These are phyloP conservation scores for Ganoderma lingzhi DNA, from an alignment of 1,284 basidiomycete genomes.

Conservation along the genomic window DNA sequence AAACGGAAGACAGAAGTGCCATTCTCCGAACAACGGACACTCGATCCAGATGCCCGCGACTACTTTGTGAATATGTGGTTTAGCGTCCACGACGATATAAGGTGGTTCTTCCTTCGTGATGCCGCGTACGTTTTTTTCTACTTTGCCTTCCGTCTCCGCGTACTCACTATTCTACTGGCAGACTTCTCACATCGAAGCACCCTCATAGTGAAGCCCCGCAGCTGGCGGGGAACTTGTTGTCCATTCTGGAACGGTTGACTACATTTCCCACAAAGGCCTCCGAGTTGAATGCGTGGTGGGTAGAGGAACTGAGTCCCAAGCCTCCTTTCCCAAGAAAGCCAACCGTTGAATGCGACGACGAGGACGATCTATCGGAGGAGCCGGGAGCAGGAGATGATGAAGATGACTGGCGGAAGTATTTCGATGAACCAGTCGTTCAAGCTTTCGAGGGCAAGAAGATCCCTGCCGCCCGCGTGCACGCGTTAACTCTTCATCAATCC, in stretches of 20 bases:
- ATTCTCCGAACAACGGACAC: conserved; percentile 41
- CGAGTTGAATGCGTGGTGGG: conserved; percentile 90
- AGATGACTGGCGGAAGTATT: conserved; percentile 85
- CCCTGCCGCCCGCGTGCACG: conserved; percentile 59
- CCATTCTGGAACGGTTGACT: conserved; percentile 78
- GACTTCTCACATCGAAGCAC: conserved; percentile 34
- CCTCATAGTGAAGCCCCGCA: conserved; percentile 48
- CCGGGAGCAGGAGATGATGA: conserved; percentile 50
- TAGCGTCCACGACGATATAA: conserved; percentile 87
- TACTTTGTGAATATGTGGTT: conserved; percentile 78
- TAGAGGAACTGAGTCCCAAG: conserved; percentile 72
- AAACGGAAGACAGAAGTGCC: conserved; percentile 32
- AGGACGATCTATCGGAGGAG: conserved; percentile 48
- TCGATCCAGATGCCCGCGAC: conserved; percentile 68
- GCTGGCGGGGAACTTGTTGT: conserved; percentile 71
- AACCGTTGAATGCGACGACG: conserved; percentile 41
- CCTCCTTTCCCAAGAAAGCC: conserved; percentile 61
- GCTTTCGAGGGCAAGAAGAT: conserved; percentile 44
- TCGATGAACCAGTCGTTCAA: conserved; percentile 66
- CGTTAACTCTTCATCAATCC: conserved; percentile 76
- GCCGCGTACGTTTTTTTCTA: conserved; percentile 61
- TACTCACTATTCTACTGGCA: conserved; percentile 19
- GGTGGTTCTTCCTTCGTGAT: conserved; percentile 94
- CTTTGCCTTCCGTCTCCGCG: neutral
- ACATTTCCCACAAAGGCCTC: conserved; percentile 82